Evolutionary conservation across 768 basidiomycete genomes (phyloP).

Genomic region (Rhodotorula graminis): DNA sequence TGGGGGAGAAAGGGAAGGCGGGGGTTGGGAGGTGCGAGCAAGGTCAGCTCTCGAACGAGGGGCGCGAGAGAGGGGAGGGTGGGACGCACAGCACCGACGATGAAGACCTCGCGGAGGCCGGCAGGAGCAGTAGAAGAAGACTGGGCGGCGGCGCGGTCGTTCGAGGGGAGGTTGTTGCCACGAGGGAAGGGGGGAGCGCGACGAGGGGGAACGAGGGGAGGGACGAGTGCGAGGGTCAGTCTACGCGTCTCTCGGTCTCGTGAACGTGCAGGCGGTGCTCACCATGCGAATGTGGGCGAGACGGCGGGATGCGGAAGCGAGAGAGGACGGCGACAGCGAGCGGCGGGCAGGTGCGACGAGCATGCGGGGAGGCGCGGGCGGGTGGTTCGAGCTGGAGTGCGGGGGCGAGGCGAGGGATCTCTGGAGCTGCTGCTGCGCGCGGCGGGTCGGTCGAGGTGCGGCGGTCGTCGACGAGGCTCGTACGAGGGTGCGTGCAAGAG

Average conservation of each 20-base stretch:
- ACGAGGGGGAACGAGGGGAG: not conserved
- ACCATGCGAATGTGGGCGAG: conserved; percentile 39
- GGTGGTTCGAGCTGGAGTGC: not conserved
- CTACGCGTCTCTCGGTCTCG: not conserved
- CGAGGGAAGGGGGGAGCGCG: not conserved
- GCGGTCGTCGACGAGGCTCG: no score
- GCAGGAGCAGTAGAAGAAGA: conserved; percentile 24
- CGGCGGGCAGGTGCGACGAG: not conserved
- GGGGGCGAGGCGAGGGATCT: not conserved
- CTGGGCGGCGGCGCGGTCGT: conserved; percentile 4
- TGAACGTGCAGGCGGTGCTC: not conserved
- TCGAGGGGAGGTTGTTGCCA: conserved; percentile 1
- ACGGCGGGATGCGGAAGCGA: conserved; percentile 16
- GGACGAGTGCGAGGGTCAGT: not conserved
- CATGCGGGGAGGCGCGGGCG: not conserved
- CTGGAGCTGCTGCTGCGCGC: no score
- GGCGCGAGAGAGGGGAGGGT: not conserved
- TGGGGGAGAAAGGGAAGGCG: not conserved
- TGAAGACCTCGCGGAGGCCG: conserved; percentile 34
- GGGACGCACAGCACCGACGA: conserved; percentile 37
- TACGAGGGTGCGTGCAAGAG: not conserved
- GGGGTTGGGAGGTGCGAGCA: not conserved
- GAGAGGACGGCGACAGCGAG: conserved; percentile 3
- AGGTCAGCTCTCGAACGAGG: not conserved
- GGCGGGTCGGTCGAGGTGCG: not conserved